These are phyloP conservation scores for Rhizophora mangle DNA, from an alignment of 345 rosid genomes.

Conservation along the genomic window DNA sequence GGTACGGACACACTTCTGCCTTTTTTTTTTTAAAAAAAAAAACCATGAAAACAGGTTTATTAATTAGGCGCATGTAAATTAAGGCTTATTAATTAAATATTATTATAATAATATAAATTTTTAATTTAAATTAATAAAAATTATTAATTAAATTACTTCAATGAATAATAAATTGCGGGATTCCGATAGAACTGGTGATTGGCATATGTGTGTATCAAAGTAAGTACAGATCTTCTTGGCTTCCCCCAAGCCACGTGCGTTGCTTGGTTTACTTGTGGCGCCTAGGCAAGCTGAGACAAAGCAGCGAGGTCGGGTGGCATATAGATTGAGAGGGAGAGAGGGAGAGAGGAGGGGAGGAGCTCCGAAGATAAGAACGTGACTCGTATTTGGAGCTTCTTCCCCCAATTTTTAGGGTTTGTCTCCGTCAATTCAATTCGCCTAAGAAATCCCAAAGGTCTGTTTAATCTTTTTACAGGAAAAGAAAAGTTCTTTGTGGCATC, in stretches of 20 bases:
- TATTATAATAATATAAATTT: too few relatives aligned
- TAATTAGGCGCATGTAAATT: too few relatives aligned
- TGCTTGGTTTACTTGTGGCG: background rate
- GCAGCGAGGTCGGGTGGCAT: background rate
- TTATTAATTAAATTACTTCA: too few relatives aligned
- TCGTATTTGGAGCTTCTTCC: constrained; percentile 23
- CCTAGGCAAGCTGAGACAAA: background rate
- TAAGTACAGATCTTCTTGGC: background rate
- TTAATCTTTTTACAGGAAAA: background rate
- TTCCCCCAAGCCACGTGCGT: background rate
- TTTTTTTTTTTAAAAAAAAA: too few relatives aligned
- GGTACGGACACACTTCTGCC: too few relatives aligned
- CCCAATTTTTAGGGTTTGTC: constrained; percentile 7
- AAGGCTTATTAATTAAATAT: too few relatives aligned
- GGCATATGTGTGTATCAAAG: background rate
- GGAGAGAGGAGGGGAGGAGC: constrained; percentile 13
- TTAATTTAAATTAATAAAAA: too few relatives aligned
- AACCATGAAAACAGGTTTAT: too few relatives aligned
- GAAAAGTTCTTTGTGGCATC: background rate
- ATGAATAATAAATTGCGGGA: background rate
- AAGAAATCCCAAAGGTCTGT: constrained; percentile 3
- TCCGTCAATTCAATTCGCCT: background rate
- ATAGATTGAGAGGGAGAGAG: background rate
- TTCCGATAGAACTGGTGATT: background rate
- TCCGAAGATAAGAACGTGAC: constrained; percentile 3